These are phyloP conservation scores for Blastocystis sp. DNA, from an alignment of 352 stramenopile species.

Conservation along the genomic window DNA sequence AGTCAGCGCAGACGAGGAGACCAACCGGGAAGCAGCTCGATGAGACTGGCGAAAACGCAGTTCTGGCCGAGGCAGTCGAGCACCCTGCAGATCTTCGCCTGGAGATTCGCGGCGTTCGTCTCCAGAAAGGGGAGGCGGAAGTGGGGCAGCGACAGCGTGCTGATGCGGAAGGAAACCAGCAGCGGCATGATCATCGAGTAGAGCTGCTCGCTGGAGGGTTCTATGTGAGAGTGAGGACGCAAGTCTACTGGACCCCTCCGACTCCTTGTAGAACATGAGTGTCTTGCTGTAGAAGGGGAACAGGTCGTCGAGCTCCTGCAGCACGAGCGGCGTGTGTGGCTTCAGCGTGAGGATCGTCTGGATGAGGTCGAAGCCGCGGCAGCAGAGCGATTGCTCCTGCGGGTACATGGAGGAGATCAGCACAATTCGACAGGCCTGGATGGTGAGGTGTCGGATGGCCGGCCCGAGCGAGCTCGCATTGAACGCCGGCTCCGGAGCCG, in stretches of 20 bases:
- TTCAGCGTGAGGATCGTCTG: neutral
- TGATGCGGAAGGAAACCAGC: constrained; percentile 10
- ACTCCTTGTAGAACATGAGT: neutral
- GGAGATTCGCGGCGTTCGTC: constrained; percentile 31
- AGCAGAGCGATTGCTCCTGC: neutral
- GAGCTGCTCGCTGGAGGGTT: neutral
- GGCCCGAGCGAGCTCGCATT: neutral
- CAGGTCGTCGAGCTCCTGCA: neutral
- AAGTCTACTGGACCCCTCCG: too few relatives aligned
- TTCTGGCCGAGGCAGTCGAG: constrained; percentile 11
- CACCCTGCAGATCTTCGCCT: neutral
- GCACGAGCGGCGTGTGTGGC: neutral
- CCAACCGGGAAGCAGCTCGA: constrained; percentile 11
- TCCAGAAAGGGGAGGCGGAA: neutral
- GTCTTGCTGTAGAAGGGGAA: neutral
- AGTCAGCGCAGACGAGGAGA: neutral
- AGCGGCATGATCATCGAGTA: constrained; percentile 38
- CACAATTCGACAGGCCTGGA: neutral
- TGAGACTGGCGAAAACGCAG: constrained; percentile 21
- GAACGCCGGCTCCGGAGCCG: neutral
- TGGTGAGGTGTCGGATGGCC: neutral
- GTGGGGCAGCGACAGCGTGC: neutral
- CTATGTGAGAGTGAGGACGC: neutral
- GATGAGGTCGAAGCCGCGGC: neutral
- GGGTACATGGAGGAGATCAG: neutral